A percentile compares a stretch with the other conserved stretches of the same genome.
Conservation (phyloP, 495 filamentous ascomycete genomes). For the Cetradonia linearis region DNA sequence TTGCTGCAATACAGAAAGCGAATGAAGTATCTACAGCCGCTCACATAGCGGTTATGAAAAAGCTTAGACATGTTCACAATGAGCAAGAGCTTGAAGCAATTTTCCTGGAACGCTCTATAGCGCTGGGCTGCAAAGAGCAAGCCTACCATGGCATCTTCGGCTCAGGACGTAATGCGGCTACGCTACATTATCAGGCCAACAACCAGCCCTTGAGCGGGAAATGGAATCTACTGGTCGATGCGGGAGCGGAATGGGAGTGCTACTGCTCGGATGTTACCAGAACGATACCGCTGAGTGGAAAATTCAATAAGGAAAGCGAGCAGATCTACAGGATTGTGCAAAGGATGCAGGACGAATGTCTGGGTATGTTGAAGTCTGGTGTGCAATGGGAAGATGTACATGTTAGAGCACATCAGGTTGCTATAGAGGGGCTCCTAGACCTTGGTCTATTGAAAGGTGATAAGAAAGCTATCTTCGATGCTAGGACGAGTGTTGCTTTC, state of each 20-base stretch:
- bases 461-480: conserved; percentile 50
- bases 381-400: conserved; percentile 59
- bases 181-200: conserved; percentile 79
- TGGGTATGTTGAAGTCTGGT: conserved; percentile 53
- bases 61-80: conserved; percentile 51
- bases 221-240: conserved; percentile 73
- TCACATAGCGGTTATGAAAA: conserved; percentile 55
- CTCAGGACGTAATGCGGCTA: conserved; percentile 64
- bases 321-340: conserved; percentile 68
- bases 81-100: conserved; percentile 76
- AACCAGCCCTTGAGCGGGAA: conserved; percentile 54
- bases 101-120: conserved; percentile 60
- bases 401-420: conserved; percentile 59
- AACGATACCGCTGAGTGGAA: conserved; percentile 61
- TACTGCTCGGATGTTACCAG: conserved; percentile 90
- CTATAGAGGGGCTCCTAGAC: conserved; percentile 54
- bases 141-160: conserved; percentile 83
- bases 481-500: conserved; percentile 65
- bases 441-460: conserved; percentile 56
- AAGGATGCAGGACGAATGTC: conserved; percentile 72
- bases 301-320: conserved; percentile 51
- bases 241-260: conserved; percentile 72
- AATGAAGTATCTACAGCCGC: conserved; percentile 66
- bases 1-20: conserved; percentile 65
- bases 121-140: conserved; percentile 61